Evolutionary conservation across 2,329 filamentous ascomycete species (phyloP).

Genomic region (Raffaelea ambrosiae): DNA sequence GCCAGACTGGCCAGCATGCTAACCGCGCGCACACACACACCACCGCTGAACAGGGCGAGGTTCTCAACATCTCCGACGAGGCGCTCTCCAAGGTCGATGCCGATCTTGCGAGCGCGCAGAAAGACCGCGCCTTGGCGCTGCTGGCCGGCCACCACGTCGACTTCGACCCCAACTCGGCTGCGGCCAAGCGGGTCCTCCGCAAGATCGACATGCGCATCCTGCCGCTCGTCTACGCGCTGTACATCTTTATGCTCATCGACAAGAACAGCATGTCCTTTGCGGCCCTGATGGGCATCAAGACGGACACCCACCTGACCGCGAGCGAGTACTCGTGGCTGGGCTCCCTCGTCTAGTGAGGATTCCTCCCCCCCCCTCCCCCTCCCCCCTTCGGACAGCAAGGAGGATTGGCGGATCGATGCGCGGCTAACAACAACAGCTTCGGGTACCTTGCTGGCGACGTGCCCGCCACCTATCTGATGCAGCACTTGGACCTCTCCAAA

Average conservation of each 20-base stretch:
- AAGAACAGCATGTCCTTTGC: slow-evolving; percentile 8
- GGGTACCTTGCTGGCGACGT: too few relatives aligned
- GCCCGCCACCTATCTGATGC: slow-evolving; percentile 6
- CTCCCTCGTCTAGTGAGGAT: not conserved
- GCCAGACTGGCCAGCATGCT: too few relatives aligned
- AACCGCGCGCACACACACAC: too few relatives aligned
- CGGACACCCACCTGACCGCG: not conserved
- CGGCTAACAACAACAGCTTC: too few relatives aligned
- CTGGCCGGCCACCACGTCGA: not conserved
- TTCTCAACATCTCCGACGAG: too few relatives aligned
- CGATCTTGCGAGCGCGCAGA: too few relatives aligned
- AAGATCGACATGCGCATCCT: slow-evolving; percentile 13
- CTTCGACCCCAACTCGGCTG: not conserved
- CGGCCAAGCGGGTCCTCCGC: not conserved
- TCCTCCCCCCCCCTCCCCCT: not conserved
- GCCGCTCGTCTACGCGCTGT: slow-evolving; percentile 9
- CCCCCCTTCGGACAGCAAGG: not conserved
- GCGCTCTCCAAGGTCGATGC: too few relatives aligned
- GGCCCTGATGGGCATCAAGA: slow-evolving; percentile 10
- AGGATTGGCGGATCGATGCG: too few relatives aligned
- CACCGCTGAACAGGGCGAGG: too few relatives aligned
- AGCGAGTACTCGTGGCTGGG: not conserved
- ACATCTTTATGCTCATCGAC: slow-evolving; percentile 6
- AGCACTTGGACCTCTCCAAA: slow-evolving; percentile 9
- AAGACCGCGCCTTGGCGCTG: not conserved